Evolutionary conservation across 108 stramenopile species (phyloP), one percentile per base, ranked within the genome.

Genomic region (Cylindrotheca closterium): DNA sequence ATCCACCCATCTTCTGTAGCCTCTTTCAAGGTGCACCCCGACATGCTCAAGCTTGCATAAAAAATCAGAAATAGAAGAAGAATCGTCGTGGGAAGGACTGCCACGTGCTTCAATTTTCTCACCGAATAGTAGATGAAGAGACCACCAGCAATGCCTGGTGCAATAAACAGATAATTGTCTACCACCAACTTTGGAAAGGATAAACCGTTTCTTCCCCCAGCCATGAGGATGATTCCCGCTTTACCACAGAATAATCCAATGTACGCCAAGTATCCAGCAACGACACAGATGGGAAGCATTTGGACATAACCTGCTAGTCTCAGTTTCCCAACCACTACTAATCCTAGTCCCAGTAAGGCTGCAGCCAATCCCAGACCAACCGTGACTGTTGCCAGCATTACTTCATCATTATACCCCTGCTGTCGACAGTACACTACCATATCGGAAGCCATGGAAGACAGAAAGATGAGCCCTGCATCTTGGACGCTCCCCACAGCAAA

Each of bases 241-340:
- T 96, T 80, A 17, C 96, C 95, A 66, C 97, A 97, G 58, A 99
- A 99, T 55, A 87, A 96, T 0, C 98, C 98, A 80, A 99, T 99
- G 67, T 78, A 99, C 10, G 97, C 98, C 59, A 99, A 67, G 79
- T 99, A 99, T 25, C 98, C 98, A 5, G 96, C 97, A 18, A 99
- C 79, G 15, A 98, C 98, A 30, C 88, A 87, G 34, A 93, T 90
- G 0, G 98, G 98, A 18, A 99, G 74, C 69, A 95, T 66, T 52
- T 93, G 94, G n/a, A 97, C 94, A 55, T 89, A 84, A 17, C 82
- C 75, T 19, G 98, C 97, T 59, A 99, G 71, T 47, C 71, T 61
- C 37, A 91, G 75, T 66, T 73, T 83, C 5, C 96, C 96, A 56
- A 96, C 69, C 19, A 87, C 47, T 33, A 98, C 75, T 63, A 99